These are phyloP conservation scores for Naganishia vishniacii DNA, from an alignment of 768 basidiomycete species.

Conservation along the genomic window DNA sequence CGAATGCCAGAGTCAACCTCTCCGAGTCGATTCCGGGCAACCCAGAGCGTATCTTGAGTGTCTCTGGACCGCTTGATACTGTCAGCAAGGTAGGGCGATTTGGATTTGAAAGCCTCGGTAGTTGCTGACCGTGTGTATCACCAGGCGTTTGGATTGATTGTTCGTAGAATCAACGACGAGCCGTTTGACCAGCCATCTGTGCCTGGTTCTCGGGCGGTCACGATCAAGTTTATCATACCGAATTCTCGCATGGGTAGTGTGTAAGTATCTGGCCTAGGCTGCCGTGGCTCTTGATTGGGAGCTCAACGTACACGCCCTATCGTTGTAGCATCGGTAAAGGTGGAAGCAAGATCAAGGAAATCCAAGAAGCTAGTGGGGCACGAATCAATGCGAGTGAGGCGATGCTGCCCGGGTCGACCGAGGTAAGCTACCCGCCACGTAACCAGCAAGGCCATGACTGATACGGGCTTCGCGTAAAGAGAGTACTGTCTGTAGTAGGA, in stretches of 20 bases:
- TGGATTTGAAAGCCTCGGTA: background rate
- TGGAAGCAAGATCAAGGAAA: constrained; percentile 98
- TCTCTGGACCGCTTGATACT: constrained; percentile 93
- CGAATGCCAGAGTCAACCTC: constrained; percentile 90
- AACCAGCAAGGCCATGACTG: background rate
- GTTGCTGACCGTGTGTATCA: background rate
- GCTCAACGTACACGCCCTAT: background rate
- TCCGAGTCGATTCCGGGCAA: constrained; percentile 98
- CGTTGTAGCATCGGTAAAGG: constrained; percentile 72
- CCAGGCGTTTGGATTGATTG: constrained; percentile 96
- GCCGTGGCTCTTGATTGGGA: background rate
- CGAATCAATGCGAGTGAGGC: constrained; percentile 93
- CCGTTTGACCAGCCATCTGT: constrained; percentile 97
- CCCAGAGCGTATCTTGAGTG: constrained; percentile 96
- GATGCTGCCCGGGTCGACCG: constrained; percentile 98
- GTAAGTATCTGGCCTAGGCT: constrained; percentile 31
- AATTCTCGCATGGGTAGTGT: constrained; percentile 99
- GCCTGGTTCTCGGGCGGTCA: constrained; percentile 94
- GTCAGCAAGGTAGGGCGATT: constrained; percentile 77
- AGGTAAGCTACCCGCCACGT: constrained; percentile 57
- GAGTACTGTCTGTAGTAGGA: constrained; percentile 93
- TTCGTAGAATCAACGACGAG: constrained; percentile 97
- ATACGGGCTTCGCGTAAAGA: constrained; percentile 53
- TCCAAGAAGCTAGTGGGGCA: constrained; percentile 96
- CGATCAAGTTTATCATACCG: constrained; percentile 99